Evolutionary conservation across 371 early-diverging fungal genomes (phyloP), one percentile per base, ranked within the genome.

Genomic region (Catenaria anguillulae): DNA sequence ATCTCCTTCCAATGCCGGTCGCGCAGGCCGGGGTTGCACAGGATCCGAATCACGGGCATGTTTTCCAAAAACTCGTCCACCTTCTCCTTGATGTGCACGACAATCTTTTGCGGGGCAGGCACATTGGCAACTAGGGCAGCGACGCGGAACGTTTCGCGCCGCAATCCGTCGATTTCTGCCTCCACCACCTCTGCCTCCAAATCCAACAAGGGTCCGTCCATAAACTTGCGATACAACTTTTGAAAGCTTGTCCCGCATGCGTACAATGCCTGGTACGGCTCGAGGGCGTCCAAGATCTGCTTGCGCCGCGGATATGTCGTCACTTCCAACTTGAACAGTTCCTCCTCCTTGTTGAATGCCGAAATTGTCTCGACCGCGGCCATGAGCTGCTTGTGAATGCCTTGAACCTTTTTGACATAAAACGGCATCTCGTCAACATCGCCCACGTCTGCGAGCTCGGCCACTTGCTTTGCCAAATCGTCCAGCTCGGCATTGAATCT

Each of bases 361-460:
- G 76, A 70, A 35, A 80, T 72, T 19, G 78, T 77, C 26, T 80
- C 81, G 2, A 63, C 63, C 2, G 81, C 79, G 4, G 66, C 52
- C 62, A 68, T 68, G 4, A 80, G 69, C 62, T 80, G 81, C 63
- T 80, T 80, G 4, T 70, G 66, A 31, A 80, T 64, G 5, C 68
- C 68, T 56, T 77, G 75, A 29, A 77, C 77, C 60, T 80, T 80
- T 64, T 80, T 80, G 48, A 77, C 77, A 62, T 78, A 80, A 64
- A 80, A 80, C 8, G 77, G 78, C 81, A 80, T 77, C 55, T 80
- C 81, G 62, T 80, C 81, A 35, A 80, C 65, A 52, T 80, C 81
- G 8, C 77, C 77, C 6, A 80, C 77, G 10, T 80, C 78, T 61
- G 67, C 66, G 17, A 80, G 65, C 64, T 78, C 78, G 21, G 75